Evolutionary conservation across 768 basidiomycete genomes (phyloP).

Genomic region (Phaffia australis): DNA sequence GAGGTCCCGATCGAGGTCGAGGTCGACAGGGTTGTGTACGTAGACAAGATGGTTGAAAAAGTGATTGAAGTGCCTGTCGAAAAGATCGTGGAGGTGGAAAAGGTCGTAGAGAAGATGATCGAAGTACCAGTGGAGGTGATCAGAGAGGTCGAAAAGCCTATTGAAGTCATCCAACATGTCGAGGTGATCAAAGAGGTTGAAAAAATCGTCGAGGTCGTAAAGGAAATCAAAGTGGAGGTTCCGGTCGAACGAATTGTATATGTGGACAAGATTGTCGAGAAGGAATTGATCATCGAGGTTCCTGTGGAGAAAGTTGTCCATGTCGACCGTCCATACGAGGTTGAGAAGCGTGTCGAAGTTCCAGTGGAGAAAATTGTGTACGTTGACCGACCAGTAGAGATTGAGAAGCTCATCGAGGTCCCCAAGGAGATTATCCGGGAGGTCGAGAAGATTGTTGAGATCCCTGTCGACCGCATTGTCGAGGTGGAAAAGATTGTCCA

Average conservation of each 20-base stretch:
- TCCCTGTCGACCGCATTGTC: slow-evolving; percentile 16
- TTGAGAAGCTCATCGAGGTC: slow-evolving; percentile 27
- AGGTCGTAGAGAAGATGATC: slow-evolving; percentile 25
- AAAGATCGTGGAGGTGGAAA: slow-evolving; percentile 27
- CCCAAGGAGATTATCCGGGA: slow-evolving; percentile 24
- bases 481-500: slow-evolving; percentile 29
- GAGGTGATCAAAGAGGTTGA: slow-evolving; percentile 32
- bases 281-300: slow-evolving; percentile 32
- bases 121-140: slow-evolving; percentile 31
- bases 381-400: slow-evolving; percentile 27
- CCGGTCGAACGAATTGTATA: slow-evolving; percentile 23
- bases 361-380: slow-evolving; percentile 29
- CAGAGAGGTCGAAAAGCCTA: slow-evolving; percentile 33
- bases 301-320: slow-evolving; percentile 30
- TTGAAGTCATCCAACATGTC: slow-evolving; percentile 30
- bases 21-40: slow-evolving; percentile 32
- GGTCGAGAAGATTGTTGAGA: slow-evolving; percentile 24
- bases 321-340: slow-evolving; percentile 30
- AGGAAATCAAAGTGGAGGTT: slow-evolving; percentile 27
- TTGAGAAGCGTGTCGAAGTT: slow-evolving; percentile 34
- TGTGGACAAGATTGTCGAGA: slow-evolving; percentile 29
- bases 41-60: slow-evolving; percentile 28
- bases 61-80: slow-evolving; percentile 21
- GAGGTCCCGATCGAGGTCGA: slow-evolving; percentile 28
- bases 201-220: slow-evolving; percentile 30